A percentile compares a stretch with the other conserved stretches of the same genome.
phyloP scores from a whole-genome alignment of 2,329 filamentous ascomycete genomes.

The Harringtonia aguacate region DNA sequence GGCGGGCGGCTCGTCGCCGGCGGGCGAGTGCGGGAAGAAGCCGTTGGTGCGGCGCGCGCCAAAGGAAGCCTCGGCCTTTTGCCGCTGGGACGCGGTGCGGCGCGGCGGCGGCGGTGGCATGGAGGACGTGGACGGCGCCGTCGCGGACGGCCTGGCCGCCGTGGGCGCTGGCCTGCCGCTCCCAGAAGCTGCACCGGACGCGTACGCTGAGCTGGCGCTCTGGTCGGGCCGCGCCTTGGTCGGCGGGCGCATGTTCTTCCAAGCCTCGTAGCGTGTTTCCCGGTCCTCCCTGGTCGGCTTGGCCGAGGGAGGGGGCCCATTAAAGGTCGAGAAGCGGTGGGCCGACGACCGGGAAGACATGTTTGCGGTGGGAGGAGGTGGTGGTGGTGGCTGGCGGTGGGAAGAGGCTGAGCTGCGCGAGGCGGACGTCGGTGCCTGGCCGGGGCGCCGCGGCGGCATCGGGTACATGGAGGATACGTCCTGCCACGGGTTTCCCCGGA shows the following conservation, averaged over 20 bases:
- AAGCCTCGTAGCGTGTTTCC: conserved; percentile 20
- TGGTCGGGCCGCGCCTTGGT: conserved; percentile 10
- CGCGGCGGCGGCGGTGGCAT: conserved; percentile 27
- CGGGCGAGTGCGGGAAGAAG: conserved; percentile 37
- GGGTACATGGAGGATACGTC: conserved; percentile 38
- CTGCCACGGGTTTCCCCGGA: conserved; percentile 47
- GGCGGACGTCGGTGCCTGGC: conserved; percentile 12
- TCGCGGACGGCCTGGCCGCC: conserved; percentile 14
- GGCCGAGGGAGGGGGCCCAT: conserved; percentile 10
- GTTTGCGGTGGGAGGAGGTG: conserved; percentile 13
- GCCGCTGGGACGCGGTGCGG: conserved; percentile 39
- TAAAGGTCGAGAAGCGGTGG: conserved; percentile 15
- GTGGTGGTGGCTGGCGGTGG: conserved; percentile 1
- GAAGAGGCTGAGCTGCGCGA: conserved; percentile 2
- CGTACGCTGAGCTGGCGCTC: conserved; percentile 13
- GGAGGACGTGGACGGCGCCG: too few species aligned
- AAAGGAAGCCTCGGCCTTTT: conserved; percentile 45
- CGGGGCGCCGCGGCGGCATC: conserved; percentile 25
- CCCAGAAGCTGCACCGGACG: not conserved
- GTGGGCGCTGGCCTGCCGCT: conserved; percentile 12
- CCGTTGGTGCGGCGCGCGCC: conserved; percentile 34
- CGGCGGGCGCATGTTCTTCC: conserved; percentile 22
- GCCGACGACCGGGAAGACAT: conserved; percentile 8
- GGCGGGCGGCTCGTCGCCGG: conserved; percentile 42
- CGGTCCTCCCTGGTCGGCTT: conserved; percentile 12